phyloP scores from a whole-genome alignment of 257 asterid species.

The Rhazya stricta region DNA sequence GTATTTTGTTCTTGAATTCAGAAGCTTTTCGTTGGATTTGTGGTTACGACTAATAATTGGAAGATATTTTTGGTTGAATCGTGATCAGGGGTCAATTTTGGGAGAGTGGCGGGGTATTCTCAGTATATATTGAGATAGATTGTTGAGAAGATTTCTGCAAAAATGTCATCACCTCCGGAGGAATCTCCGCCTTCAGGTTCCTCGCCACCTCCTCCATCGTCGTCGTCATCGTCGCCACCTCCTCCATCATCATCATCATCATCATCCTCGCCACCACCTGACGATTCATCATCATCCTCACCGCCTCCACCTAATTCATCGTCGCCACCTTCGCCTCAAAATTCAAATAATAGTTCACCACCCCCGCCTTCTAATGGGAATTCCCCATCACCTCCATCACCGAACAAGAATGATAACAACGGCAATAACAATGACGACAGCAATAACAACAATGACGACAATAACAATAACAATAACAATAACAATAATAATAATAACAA shows the following conservation, averaged over 20 bases:
- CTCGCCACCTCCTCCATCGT: constrained; percentile 24
- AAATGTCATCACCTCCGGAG: constrained; percentile 25
- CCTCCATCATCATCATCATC: constrained; percentile 14
- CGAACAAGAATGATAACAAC: not conserved
- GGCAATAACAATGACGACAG: not conserved
- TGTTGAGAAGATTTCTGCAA: not conserved
- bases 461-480: not conserved
- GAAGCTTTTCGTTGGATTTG: not conserved
- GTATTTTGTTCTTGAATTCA: not conserved
- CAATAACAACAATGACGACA: not conserved
- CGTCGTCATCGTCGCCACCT: constrained; percentile 6
- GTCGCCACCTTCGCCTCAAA: too few relatives aligned
- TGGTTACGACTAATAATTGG: not conserved
- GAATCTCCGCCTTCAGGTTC: constrained; percentile 27
- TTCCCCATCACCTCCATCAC: constrained; percentile 13
- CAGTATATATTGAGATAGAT: constrained; percentile 1
- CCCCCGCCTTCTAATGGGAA: constrained; percentile 11
- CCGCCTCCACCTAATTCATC: constrained; percentile 10
- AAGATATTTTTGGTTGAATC: not conserved
- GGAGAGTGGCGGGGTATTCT: constrained; percentile 58
- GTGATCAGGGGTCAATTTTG: constrained; percentile 31
- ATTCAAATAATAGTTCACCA: constrained; percentile 8
- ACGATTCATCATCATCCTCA: constrained; percentile 12
- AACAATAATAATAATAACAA: not conserved
- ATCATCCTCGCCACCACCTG: not conserved